Evolutionary conservation across 1,284 basidiomycete genomes (phyloP), one percentile per base, ranked within the genome.

Genomic region (Rhodotorula sp.): DNA sequence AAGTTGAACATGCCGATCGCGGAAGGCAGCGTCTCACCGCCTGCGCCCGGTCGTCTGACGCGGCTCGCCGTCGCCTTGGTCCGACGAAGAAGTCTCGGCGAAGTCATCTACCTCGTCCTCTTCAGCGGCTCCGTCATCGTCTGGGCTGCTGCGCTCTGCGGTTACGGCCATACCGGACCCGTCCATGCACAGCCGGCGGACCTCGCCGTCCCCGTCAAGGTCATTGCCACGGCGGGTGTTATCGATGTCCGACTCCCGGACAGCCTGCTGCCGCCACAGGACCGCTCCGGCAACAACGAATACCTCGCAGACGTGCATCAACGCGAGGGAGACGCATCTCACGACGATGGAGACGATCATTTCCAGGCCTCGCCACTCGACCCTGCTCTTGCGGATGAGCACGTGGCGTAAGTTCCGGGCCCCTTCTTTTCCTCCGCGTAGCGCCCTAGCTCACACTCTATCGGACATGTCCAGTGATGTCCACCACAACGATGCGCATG

Each of bases 271-370:
- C 56, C 28, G 21, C 26, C 31, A 12, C 26, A 28, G 14, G 31
- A 8, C 16, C 31, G 49, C 10, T 12, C 31, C 12, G 21, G 16
- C 3, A n/a, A 54, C 15, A 66, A 48, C 0, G 65, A 65, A 2
- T 63, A 60, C 3, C 59, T 52, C 23, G 66, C 62, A 3, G 68
- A 73, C 7, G 71, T 73, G 16, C 63, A 73, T 48, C 50, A 64
- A 21, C 61, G 58, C 14, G 18, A 31, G 4, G 71, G 71, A 2
- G 68, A 70, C 52, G 50, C 62, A 28, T 23, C 8, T 1, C 62
- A 69, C 12, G 68, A 70, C 26, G 48, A 47, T 0, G 68, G 68
- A 18, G 55, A 16, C 3, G 68, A 73, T 2, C 61, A 62, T 16
- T 58, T 73, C 31, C 52, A 18, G 26, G 43, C 43, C 5, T 56